These are phyloP conservation scores for Mortierella hygrophila DNA, from an alignment of 192 early-diverging fungal genomes.

Conservation along the genomic window DNA sequence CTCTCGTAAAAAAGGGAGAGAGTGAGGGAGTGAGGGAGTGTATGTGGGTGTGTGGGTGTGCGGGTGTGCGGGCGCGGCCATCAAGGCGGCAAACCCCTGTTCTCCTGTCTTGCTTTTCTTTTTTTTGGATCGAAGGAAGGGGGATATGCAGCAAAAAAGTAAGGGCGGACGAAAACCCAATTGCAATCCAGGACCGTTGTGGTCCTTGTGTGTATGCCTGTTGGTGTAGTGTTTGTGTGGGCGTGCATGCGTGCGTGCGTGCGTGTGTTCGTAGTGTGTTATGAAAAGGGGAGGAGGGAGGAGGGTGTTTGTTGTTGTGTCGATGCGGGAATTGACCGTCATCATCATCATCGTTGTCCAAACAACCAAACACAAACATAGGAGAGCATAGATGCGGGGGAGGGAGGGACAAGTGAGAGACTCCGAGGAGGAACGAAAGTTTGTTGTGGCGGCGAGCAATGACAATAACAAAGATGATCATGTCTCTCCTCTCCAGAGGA, in stretches of 20 bases:
- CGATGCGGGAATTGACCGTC: not conserved
- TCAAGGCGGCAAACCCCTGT: not conserved
- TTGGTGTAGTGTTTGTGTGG: not conserved
- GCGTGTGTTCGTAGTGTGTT: not conserved
- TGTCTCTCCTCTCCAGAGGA: not conserved
- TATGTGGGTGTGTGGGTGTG: too few species aligned
- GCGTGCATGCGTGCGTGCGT: not conserved
- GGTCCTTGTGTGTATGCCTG: not conserved
- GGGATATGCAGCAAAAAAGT: not conserved
- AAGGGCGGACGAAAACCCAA: not conserved
- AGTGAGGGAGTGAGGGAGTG: too few species aligned
- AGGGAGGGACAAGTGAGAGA: not conserved
- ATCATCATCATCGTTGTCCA: not conserved
- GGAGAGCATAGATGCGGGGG: not conserved
- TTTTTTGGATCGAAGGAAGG: not conserved
- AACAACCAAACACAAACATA: not conserved
- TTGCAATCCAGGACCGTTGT: not conserved
- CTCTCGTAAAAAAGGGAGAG: not conserved
- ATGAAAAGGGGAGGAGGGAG: not conserved
- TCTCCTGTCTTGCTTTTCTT: not conserved
- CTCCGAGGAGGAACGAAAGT: not conserved
- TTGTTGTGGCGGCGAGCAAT: conserved; percentile 3
- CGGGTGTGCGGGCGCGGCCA: not conserved
- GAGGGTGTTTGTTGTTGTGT: not conserved
- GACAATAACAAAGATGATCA: not conserved